Conservation (phyloP, 2,329 filamentous ascomycete genomes). For the Eutypella sp. region DNA sequence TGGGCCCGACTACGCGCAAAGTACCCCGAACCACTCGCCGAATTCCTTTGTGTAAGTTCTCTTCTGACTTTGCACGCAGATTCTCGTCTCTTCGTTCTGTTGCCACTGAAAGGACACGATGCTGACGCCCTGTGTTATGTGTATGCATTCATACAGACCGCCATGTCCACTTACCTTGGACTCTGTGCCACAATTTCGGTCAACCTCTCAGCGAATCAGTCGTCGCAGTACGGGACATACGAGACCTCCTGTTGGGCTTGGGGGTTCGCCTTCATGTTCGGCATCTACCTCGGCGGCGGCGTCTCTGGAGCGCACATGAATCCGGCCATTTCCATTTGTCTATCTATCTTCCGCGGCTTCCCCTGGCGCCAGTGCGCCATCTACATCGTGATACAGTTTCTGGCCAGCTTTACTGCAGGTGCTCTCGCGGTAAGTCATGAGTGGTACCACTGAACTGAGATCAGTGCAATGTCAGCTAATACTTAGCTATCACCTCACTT, state of each 20-base stretch:
- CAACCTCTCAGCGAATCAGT: constrained; percentile 19
- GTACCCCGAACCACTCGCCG: constrained; percentile 23
- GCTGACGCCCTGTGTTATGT: background rate
- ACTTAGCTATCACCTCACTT: background rate
- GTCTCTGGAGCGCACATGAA: constrained; percentile 28
- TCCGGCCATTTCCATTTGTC: constrained; percentile 30
- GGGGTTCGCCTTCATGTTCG: constrained; percentile 27
- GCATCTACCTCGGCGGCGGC: constrained; percentile 24
- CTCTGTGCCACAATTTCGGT: constrained; percentile 22
- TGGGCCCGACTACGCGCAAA: constrained; percentile 24
- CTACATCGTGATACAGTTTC: constrained; percentile 27
- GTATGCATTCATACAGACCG: constrained; percentile 11
- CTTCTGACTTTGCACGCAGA: background rate
- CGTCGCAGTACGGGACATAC: constrained; percentile 18
- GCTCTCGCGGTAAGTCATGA: constrained; percentile 17
- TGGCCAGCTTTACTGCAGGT: constrained; percentile 24
- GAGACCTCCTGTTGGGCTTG: constrained; percentile 26
- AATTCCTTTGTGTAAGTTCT: constrained; percentile 20
- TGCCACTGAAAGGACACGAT: constrained; percentile 3
- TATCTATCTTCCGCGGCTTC: constrained; percentile 32
- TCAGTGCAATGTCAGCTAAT: background rate
- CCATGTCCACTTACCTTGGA: constrained; percentile 21
- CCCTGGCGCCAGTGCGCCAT: constrained; percentile 28
- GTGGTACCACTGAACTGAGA: too few relatives aligned
- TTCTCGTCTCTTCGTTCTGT: background rate